A percentile compares a stretch with the other conserved stretches of the same genome.
phyloP scores from a whole-genome alignment of 1,284 basidiomycete species.

The Ustilago curta region DNA sequence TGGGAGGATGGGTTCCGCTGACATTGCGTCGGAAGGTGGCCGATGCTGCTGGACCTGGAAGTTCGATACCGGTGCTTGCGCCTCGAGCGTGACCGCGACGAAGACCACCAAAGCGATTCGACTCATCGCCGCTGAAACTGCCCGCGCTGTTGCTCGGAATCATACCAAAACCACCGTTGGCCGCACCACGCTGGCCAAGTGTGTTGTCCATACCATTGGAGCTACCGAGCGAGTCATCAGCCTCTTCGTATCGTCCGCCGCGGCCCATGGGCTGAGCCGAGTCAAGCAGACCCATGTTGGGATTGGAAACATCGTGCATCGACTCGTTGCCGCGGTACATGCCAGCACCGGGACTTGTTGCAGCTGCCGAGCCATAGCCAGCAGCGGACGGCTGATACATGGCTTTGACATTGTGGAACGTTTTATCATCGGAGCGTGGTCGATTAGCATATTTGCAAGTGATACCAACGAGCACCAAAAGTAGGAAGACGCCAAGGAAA shows the following conservation, averaged over 20 bases:
- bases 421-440: constrained; percentile 28
- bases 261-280: constrained; percentile 50
- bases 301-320: constrained; percentile 39
- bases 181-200: background rate
- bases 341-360: background rate
- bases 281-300: constrained; percentile 40
- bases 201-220: constrained; percentile 22
- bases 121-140: constrained; percentile 33
- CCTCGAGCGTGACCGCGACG: constrained; percentile 42
- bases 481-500: constrained; percentile 38
- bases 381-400: constrained; percentile 56
- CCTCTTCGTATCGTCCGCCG: constrained; percentile 45
- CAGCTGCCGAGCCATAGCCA: constrained; percentile 41
- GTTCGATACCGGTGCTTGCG: constrained; percentile 44
- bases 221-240: constrained; percentile 35
- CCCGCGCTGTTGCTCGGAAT: constrained; percentile 36
- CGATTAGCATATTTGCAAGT: constrained; percentile 45
- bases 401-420: constrained; percentile 13
- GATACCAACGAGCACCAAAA: constrained; percentile 46
- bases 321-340: constrained; percentile 23
- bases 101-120: constrained; percentile 20
- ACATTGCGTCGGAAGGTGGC: constrained; percentile 50
- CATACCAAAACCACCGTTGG: constrained; percentile 32
- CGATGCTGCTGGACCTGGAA: constrained; percentile 45
- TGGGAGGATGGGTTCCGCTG: constrained; percentile 44